Percentiles rank a stretch among this genome's conserved stretches.
phyloP scores from a whole-genome alignment of 2,329 filamentous ascomycete genomes.

The Onygenales sp. region DNA sequence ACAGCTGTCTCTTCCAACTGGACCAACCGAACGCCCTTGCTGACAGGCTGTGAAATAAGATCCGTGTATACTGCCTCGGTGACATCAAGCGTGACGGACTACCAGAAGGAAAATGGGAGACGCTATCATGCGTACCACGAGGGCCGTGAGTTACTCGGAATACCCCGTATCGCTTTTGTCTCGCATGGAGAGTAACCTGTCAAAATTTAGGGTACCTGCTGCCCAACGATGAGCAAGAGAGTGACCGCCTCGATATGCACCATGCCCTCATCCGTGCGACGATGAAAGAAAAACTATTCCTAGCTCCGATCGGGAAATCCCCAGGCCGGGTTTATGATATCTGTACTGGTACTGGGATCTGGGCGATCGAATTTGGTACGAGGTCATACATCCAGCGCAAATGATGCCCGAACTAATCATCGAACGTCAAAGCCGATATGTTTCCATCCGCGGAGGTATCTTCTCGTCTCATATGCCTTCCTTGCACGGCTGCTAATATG shows the following conservation, averaged over 20 bases:
- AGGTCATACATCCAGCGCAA: background rate
- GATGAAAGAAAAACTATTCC: conserved; percentile 9
- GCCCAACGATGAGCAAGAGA: conserved; percentile 13
- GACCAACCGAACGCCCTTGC: background rate
- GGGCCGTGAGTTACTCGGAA: conserved; percentile 1
- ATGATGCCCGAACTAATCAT: background rate
- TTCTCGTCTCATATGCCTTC: background rate
- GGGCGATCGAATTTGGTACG: conserved; percentile 18
- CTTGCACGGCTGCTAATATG: background rate
- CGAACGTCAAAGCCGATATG: conserved; percentile 12
- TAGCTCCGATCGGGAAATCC: conserved; percentile 9
- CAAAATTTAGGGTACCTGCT: conserved; percentile 2
- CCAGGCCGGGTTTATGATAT: conserved; percentile 11
- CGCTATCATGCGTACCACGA: conserved; percentile 5
- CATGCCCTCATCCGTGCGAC: conserved; percentile 8
- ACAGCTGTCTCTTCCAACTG: background rate
- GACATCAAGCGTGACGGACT: conserved; percentile 5
- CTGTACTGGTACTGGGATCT: conserved; percentile 16
- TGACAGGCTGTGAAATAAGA: background rate
- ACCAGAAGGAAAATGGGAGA: background rate
- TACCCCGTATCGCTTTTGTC: background rate
- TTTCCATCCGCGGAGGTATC: conserved; percentile 16
- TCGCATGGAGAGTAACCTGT: background rate
- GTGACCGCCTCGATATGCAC: conserved; percentile 11
- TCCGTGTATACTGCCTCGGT: conserved; percentile 4